Conservation (phyloP, 148 eudicot species). For the Rhododendron ovatum region DNA sequence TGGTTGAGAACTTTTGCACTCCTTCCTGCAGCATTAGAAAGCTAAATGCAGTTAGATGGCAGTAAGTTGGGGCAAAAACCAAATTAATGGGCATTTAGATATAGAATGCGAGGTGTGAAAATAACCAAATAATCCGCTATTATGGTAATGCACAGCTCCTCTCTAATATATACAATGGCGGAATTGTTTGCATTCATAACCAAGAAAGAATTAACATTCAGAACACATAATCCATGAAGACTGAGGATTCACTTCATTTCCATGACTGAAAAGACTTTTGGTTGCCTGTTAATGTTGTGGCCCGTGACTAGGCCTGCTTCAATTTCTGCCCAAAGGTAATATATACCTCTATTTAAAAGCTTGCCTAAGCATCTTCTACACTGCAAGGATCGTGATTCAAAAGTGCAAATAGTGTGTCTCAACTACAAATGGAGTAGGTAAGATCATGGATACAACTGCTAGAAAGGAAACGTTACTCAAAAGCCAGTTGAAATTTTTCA, state of each 20-base stretch:
- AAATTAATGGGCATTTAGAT: not conserved
- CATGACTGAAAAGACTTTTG: not conserved
- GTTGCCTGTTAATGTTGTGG: not conserved
- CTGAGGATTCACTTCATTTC: not conserved
- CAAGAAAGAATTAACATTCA: not conserved
- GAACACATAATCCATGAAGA: not conserved
- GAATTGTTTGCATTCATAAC: not conserved
- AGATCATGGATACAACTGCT: not conserved
- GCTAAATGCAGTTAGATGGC: constrained; percentile 4
- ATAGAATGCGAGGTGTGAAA: not conserved
- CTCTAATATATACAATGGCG: not conserved
- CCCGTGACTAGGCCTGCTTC: not conserved
- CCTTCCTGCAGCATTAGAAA: constrained; percentile 47
- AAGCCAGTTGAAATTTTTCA: not conserved
- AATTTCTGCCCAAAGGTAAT: not conserved
- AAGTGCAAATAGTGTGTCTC: not conserved
- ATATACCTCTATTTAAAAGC: not conserved
- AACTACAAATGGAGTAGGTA: not conserved
- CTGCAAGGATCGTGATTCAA: not conserved
- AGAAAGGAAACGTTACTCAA: not conserved
- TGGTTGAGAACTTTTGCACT: constrained; percentile 36
- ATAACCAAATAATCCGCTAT: not conserved
- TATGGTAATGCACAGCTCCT: not conserved
- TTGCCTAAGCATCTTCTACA: not conserved
- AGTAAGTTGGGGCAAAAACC: not conserved